These are phyloP conservation scores for Coemansia sp. DNA, from an alignment of 192 early-diverging fungal species.

Conservation along the genomic window DNA sequence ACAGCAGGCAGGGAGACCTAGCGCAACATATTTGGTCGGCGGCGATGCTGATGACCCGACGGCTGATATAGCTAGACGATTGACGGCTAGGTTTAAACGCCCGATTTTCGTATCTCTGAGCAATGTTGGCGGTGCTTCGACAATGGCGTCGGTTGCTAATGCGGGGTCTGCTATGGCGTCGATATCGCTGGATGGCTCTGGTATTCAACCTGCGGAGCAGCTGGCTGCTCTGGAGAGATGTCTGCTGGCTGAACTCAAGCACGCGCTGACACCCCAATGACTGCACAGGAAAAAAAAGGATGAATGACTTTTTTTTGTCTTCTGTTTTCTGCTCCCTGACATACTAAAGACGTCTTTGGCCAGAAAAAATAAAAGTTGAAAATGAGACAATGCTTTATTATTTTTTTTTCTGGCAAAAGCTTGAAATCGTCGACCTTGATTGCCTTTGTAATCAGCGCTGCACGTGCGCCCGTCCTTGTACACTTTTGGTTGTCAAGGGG, in stretches of 20 bases:
- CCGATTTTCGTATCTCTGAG: conserved; percentile 43
- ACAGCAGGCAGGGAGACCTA: conserved; percentile 16
- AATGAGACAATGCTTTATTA: too few species aligned
- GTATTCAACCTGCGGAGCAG: conserved; percentile 27
- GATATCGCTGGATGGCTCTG: conserved; percentile 17
- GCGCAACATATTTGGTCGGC: conserved; percentile 38
- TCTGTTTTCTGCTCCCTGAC: too few species aligned
- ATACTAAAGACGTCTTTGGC: too few species aligned
- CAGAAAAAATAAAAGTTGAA: too few species aligned
- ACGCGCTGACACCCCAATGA: neutral
- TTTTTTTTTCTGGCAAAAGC: too few species aligned
- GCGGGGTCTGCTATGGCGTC: conserved; percentile 1
- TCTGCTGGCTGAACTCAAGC: conserved; percentile 35
- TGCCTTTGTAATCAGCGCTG: neutral
- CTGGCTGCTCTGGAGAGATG: conserved; percentile 38
- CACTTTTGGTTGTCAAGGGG: too few species aligned
- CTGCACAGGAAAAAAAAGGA: neutral
- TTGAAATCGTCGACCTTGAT: too few species aligned
- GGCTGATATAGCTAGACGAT: conserved; percentile 30
- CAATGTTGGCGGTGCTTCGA: conserved; percentile 13
- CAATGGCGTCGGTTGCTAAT: neutral
- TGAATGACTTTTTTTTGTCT: neutral
- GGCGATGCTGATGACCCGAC: conserved; percentile 38
- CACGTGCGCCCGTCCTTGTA: neutral
- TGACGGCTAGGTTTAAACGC: conserved; percentile 40